Conservation (phyloP, 2,329 filamentous ascomycete species). For the Parascedosporium putredinis region DNA sequence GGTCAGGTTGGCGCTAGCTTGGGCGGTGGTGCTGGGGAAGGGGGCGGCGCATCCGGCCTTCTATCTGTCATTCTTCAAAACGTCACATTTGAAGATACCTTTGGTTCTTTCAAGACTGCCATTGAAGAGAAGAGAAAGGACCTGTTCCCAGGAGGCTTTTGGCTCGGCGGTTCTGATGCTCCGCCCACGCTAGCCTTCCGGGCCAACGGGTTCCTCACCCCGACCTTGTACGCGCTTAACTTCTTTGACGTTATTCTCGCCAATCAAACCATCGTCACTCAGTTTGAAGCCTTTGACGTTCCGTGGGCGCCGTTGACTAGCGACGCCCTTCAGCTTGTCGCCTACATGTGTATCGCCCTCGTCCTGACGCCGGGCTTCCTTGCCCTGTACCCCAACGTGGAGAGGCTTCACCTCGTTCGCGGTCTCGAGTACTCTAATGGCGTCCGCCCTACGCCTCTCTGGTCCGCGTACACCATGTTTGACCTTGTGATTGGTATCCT, state of each 20-base stretch:
- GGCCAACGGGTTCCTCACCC: slow-evolving; percentile 48
- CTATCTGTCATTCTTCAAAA: neutral
- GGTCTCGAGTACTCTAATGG: slow-evolving; percentile 88
- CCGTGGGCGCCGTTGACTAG: slow-evolving; percentile 61
- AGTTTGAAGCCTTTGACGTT: slow-evolving; percentile 65
- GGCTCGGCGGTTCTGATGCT: slow-evolving; percentile 52
- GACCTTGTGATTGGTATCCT: slow-evolving; percentile 43
- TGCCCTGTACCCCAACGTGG: slow-evolving; percentile 76
- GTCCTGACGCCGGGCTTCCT: slow-evolving; percentile 78
- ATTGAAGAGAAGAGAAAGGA: slow-evolving; percentile 53
- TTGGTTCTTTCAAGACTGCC: slow-evolving; percentile 50
- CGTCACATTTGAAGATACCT: slow-evolving; percentile 1
- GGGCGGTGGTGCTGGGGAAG: neutral
- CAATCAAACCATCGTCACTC: slow-evolving; percentile 58
- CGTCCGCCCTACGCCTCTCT: slow-evolving; percentile 69
- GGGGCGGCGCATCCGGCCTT: neutral
- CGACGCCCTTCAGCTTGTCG: slow-evolving; percentile 64
- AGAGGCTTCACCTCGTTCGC: slow-evolving; percentile 68
- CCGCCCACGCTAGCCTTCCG: slow-evolving; percentile 61
- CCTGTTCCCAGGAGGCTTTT: slow-evolving; percentile 70
- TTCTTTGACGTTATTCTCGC: slow-evolving; percentile 54
- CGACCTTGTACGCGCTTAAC: slow-evolving; percentile 54
- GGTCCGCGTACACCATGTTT: slow-evolving; percentile 73
- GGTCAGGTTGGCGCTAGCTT: neutral
- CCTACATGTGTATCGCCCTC: slow-evolving; percentile 74